Evolutionary conservation across 768 basidiomycete genomes (phyloP).

Genomic region (Boletus rufocinnamomeus): DNA sequence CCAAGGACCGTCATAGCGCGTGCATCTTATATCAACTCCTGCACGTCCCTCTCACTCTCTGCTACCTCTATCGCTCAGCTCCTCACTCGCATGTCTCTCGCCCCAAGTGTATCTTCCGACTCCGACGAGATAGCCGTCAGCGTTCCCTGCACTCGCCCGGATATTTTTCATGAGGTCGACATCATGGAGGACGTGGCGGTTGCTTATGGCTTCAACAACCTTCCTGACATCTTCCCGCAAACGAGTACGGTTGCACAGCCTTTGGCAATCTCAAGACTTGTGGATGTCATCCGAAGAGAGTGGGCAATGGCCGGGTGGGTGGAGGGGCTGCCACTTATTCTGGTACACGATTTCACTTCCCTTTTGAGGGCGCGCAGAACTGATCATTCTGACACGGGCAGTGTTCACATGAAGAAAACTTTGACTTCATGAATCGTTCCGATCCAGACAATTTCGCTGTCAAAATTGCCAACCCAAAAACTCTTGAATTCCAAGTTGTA

Average conservation of each 20-base stretch:
- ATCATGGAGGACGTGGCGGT: conserved; percentile 98
- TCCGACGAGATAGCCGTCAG: conserved; percentile 71
- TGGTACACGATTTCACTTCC: conserved; percentile 49
- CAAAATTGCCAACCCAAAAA: conserved; percentile 95
- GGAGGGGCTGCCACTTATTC: conserved; percentile 90
- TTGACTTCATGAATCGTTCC: conserved; percentile 83
- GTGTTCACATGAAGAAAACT: conserved; percentile 99
- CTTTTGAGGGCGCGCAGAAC: background rate
- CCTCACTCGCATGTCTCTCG: conserved; percentile 84
- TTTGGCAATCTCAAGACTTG: conserved; percentile 83
- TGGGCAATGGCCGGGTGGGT: conserved; percentile 97
- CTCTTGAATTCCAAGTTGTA: conserved; percentile 96
- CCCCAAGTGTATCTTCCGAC: conserved; percentile 44
- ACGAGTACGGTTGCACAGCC: conserved; percentile 96
- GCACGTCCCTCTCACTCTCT: conserved; percentile 80
- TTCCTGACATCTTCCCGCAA: conserved; percentile 87
- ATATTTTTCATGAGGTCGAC: conserved; percentile 97
- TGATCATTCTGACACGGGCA: conserved; percentile 34
- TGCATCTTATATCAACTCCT: conserved; percentile 93
- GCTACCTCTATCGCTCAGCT: conserved; percentile 67
- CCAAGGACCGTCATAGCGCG: conserved; percentile 71
- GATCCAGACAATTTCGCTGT: conserved; percentile 84
- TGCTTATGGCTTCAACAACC: conserved; percentile 97
- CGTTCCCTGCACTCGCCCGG: conserved; percentile 94
- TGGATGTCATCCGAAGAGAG: conserved; percentile 84